These are phyloP conservation scores for Cercospora sojina DNA, from an alignment of 2,329 filamentous ascomycete genomes.

Conservation along the genomic window DNA sequence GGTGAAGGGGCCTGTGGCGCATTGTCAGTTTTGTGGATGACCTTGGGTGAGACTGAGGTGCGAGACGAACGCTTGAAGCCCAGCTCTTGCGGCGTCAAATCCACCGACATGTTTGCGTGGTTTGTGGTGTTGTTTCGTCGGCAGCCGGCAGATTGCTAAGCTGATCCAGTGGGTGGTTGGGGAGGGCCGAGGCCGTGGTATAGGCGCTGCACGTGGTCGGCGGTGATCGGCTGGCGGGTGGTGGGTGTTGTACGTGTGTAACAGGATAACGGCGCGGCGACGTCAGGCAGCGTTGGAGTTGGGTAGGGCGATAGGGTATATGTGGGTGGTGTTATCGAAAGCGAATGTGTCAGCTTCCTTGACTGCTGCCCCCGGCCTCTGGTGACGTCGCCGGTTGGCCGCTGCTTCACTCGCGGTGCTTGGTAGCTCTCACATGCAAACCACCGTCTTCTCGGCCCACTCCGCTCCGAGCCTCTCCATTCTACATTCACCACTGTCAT, in stretches of 20 bases:
- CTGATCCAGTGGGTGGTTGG: slow-evolving; percentile 8
- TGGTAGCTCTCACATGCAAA: background rate
- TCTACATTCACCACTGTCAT: background rate
- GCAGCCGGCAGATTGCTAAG: slow-evolving; percentile 6
- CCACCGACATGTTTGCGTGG: slow-evolving; percentile 75
- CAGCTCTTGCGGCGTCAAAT: slow-evolving; percentile 87
- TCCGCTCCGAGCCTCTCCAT: background rate
- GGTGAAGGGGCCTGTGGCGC: slow-evolving; percentile 59
- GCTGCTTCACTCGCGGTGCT: background rate
- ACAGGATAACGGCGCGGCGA: background rate
- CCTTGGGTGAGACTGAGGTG: background rate
- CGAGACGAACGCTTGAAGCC: slow-evolving; percentile 79
- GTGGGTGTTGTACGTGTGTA: background rate
- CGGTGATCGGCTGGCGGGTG: background rate
- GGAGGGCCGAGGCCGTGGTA: slow-evolving; percentile 1
- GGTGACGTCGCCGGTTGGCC: background rate
- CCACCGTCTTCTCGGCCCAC: background rate
- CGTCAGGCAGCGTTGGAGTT: background rate
- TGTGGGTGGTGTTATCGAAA: background rate
- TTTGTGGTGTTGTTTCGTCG: slow-evolving; percentile 8
- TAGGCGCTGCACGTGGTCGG: background rate
- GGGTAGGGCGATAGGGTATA: background rate
- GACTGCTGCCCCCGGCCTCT: background rate
- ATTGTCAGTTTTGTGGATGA: slow-evolving; percentile 19
- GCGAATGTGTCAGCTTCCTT: background rate